Base-by-base conservation (phyloP, 2,329 filamentous ascomycete species). In the Boeremia exigua region DNA sequence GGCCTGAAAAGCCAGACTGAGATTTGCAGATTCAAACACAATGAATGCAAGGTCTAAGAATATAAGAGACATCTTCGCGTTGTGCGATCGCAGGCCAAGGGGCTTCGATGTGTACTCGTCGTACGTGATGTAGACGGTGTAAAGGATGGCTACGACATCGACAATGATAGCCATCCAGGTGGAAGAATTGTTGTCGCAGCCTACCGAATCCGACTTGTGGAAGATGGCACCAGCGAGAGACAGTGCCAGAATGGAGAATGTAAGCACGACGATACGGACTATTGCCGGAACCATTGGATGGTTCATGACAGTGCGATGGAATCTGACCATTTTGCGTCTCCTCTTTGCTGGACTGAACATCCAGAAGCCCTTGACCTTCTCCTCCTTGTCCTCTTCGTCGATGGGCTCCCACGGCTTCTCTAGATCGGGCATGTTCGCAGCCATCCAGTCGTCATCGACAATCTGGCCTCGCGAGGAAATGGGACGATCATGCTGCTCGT, bases 71-170 rank as follows among this genome's bases (percentile, higher is more conserved):
- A 96, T 90, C 75, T 99, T 99, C 44, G 91, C 89, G 53, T 88
- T 88, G 9, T 92, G 87, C 6, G 88, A 88, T 38, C 96, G 89
- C 57, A 99, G 80, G 1, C 95, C 95, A 17, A 99, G 81, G 19
- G 96, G 95, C 73, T 96, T 96, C 28, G 92, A 91, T 5, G 91
- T 95, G 77, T 97, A 98, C 78, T 99, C 95, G 72, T 99, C 95
- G 79, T 88, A 96, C 23, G 93, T 96, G 79, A 98, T 95, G 78
- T 96, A 98, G 44, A 90, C 79, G 51, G 96, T 89, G 77, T 98
- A 99, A 2, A 94, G 86, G 55, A 98, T 84, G 3, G 95, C 94
- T 12, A 98, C 84, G 6, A 89, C 87, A 75, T 98, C 94, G 34
- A 99, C 90, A 32, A 91, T 86, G 49, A 98, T 88, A 28, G 94